Conservation (phyloP, 2,329 filamentous ascomycete species). For the Talaromyces sp. region DNA sequence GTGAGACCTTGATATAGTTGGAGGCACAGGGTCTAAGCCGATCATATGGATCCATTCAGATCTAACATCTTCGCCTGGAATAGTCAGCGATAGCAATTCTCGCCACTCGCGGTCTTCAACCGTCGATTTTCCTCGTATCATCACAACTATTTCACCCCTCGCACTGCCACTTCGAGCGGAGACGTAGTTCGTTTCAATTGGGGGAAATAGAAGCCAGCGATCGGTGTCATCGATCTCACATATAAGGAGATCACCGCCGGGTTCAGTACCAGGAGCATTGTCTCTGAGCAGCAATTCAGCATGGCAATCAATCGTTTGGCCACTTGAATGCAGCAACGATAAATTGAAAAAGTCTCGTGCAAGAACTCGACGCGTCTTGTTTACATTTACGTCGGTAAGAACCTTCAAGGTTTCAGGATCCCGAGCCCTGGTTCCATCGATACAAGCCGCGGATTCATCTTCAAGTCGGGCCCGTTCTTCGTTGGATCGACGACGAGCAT, state of each 20-base stretch:
- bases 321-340: slow-evolving; percentile 78
- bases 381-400: slow-evolving; percentile 64
- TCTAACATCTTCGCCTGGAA: slow-evolving; percentile 70
- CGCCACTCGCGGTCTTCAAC: slow-evolving; percentile 65
- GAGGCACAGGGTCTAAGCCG: slow-evolving; percentile 59
- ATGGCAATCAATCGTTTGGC: slow-evolving; percentile 82
- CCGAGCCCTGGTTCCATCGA: slow-evolving; percentile 73
- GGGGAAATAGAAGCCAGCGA: slow-evolving; percentile 86
- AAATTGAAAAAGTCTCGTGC: slow-evolving; percentile 88
- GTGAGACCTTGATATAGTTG: slow-evolving; percentile 50
- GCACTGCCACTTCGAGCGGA: slow-evolving; percentile 74
- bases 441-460: slow-evolving; percentile 80
- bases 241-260: slow-evolving; percentile 79
- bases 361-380: slow-evolving; percentile 73
- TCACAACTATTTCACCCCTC: slow-evolving; percentile 71
- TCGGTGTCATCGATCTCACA: slow-evolving; percentile 77
- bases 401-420: slow-evolving; percentile 73
- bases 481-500: slow-evolving; percentile 67
- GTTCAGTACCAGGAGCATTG: slow-evolving; percentile 60
- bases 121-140: slow-evolving; percentile 67
- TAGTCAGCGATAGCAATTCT: slow-evolving; percentile 72
- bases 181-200: slow-evolving; percentile 64
- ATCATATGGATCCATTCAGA: slow-evolving; percentile 85
- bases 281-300: slow-evolving; percentile 84
- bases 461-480: slow-evolving; percentile 68